Base-by-base conservation (phyloP, 805 yeast genomes). In the Yarrowia osloensis region DNA sequence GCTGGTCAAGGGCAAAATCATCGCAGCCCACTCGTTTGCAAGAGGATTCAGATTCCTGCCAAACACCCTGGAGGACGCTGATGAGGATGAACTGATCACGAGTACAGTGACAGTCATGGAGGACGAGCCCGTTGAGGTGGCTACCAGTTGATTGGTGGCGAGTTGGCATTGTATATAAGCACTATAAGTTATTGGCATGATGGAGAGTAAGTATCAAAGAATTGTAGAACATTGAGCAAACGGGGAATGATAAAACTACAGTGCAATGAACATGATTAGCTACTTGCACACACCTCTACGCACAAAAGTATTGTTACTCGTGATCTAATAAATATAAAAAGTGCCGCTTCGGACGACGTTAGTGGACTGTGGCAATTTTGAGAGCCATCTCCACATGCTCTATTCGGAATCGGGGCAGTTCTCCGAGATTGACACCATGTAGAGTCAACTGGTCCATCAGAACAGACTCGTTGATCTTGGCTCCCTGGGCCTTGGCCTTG, bases 1-100 rank as follows among this genome's bases (percentile, higher is more conserved):
- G 0, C 78, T 95, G 44, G 87, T 95, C 3, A 87, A 87, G 71
- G 99, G 98, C 1, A 93, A 91, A 73, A 87, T 95, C 15, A 82
- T 88, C 5, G 94, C 91, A 8, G 94, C 63, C 7, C 63, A 46
- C 21, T 61, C 52, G 5, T 44, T 44, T 61, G 54, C 66, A 31
- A 15, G 54, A 15, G 66, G 66, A 5, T 61, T 61, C 54, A 19
- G 54, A 17, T 61, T 44, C 24, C 13, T 61, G 11, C 52, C 52
- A 0, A 61, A 61, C 24, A 63, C 66, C 6, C 24, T 47, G 33
- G 54, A 44, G 19, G 42, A 42, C 15, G 66, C 66, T 17, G 66
- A 44, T 9, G 52, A 44, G 19, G 24, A 33, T 15, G 54, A 61
- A 22, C 54, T 46, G 33, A 29, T 57, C 4, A 24, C 19, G 6